Base-by-base conservation (phyloP, 2,329 filamentous ascomycete species). In the Pseudocercospora macadamiae region DNA sequence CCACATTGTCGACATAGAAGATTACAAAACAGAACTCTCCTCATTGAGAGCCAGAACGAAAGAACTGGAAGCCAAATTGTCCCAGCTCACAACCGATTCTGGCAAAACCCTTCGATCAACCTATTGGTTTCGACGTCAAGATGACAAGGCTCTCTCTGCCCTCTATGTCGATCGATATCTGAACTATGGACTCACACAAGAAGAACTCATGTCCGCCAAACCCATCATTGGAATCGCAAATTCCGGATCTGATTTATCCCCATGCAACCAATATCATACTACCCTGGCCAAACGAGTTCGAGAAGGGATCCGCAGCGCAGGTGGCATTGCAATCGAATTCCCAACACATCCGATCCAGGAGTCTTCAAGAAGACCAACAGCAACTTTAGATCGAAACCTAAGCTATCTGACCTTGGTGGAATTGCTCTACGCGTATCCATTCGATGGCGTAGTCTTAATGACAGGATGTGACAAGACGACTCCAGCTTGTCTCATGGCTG, bases 381-480 rank as follows among this genome's bases (percentile, higher is more conserved):
- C 69, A 0, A 71, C 69, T 2, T 37, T 71, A 23, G 69, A 70
- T 54, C 63, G 69, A 2, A 71, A 71, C 39, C 26, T 71, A 34
- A 66, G 60, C 32, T 71, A 70, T 53, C 37, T 71, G 19, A 63
- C 62, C 0, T 58, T 71, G n/a, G 69, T 71, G 7, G 69, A 71
- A 25, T 52, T 71, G 23, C 51, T 71, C 7, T 69, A 70, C 47
- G 68, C 64, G 9, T 71, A 71, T 42, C 69, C 68, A 0, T 70
- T 71, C 48, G 68, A 71, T 48, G 69, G 68, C 3, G 68, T 71
- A 0, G 69, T 71, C 0, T 55, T 71, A 0, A 47, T 70, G 44
- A 71, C 69, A 5, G 69, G 69, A 3, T 71, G 69, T 47, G 69
- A 70, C 49, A 71, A 71, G 55, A 71, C 69, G 3, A 71, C 69